These are phyloP conservation scores for Periconia sp. DNA, from an alignment of 2,329 filamentous ascomycete genomes.

Conservation along the genomic window DNA sequence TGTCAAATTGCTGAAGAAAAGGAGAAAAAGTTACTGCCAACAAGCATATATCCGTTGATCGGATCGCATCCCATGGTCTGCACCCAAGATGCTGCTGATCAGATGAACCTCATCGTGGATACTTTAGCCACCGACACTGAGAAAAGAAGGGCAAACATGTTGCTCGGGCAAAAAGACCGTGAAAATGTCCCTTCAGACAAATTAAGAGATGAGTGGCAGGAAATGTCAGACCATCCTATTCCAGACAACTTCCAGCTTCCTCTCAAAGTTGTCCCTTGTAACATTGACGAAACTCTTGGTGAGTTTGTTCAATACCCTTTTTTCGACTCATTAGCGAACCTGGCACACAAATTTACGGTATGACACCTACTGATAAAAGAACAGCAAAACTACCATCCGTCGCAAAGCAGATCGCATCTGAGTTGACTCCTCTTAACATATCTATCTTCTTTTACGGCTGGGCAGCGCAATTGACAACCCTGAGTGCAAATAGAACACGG, in stretches of 20 bases:
- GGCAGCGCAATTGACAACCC: slow-evolving; percentile 62
- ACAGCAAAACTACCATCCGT: slow-evolving; percentile 12
- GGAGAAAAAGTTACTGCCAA: slow-evolving; percentile 61
- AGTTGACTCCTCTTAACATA: slow-evolving; percentile 63
- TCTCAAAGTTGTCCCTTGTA: slow-evolving; percentile 55
- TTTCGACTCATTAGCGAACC: neutral
- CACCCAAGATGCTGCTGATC: slow-evolving; percentile 64
- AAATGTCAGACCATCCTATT: slow-evolving; percentile 57
- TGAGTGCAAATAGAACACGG: slow-evolving; percentile 71
- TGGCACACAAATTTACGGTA: neutral
- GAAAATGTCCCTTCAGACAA: slow-evolving; percentile 10
- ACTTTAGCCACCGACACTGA: slow-evolving; percentile 43
- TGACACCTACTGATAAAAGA: neutral
- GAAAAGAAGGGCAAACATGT: slow-evolving; percentile 58
- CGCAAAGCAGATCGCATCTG: slow-evolving; percentile 47
- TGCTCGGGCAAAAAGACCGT: slow-evolving; percentile 54
- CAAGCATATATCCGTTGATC: slow-evolving; percentile 65
- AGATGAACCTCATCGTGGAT: slow-evolving; percentile 56
- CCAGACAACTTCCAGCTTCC: slow-evolving; percentile 62
- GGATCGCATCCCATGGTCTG: slow-evolving; percentile 61
- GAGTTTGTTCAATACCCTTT: neutral
- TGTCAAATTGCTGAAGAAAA: slow-evolving; percentile 67
- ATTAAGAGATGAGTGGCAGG: slow-evolving; percentile 25
- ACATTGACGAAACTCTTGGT: slow-evolving; percentile 38
- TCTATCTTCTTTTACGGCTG: slow-evolving; percentile 75